A percentile compares a stretch with the other conserved stretches of the same genome.
Evolutionary conservation across 345 rosid species (phyloP).

Genomic region (Citrus unshiu): DNA sequence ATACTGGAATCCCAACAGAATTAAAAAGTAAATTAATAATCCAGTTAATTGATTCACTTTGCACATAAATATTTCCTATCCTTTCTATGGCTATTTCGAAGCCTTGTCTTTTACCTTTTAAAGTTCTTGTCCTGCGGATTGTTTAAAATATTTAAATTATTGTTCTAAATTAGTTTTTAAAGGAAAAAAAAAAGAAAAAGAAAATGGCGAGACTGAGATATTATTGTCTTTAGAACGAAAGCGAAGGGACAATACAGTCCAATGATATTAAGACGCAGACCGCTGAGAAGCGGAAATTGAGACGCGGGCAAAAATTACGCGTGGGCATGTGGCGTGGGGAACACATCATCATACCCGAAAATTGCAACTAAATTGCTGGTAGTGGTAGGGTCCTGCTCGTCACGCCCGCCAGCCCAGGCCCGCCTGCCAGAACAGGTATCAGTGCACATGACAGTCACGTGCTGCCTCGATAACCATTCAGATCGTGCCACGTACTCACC

Average conservation of each 20-base stretch:
- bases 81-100: neutral
- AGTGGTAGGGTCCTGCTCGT: constrained; percentile 22
- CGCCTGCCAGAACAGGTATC: too few species aligned
- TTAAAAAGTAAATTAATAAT: too few species aligned
- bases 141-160: too few species aligned
- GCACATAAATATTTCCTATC: neutral
- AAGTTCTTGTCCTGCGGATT: neutral
- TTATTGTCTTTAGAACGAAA: neutral
- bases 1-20: neutral
- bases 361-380: neutral
- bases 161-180: too few species aligned
- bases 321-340: constrained; percentile 17
- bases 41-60: too few species aligned
- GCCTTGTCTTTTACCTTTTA: neutral
- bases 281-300: constrained; percentile 10
- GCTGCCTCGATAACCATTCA: neutral
- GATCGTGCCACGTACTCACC: neutral
- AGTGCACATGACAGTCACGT: constrained; percentile 23
- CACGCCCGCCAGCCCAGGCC: constrained; percentile 11
- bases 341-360: constrained; percentile 2
- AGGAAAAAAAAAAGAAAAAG: too few species aligned
- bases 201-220: neutral
- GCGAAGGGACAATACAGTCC: constrained; percentile 6
- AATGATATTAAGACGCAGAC: neutral
- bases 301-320: constrained; percentile 17